Conservation (phyloP, 257 asterid genomes). For the Solanum etuberosum region DNA sequence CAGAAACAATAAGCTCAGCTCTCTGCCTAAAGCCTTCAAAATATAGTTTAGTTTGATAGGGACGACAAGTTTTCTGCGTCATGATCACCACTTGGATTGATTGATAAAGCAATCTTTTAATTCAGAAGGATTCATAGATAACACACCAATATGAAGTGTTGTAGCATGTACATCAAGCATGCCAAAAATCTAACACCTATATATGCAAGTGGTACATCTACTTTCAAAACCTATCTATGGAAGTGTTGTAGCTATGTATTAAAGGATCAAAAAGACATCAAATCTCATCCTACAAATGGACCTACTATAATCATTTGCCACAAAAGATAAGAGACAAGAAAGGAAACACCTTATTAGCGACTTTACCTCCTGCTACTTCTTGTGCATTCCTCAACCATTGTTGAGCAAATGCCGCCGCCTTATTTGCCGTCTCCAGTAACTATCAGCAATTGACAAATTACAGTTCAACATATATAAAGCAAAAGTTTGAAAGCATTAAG, state of each 20-base stretch:
- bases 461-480: background rate
- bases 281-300: background rate
- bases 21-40: background rate
- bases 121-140: background rate
- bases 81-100: background rate
- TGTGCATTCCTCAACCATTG: slow-evolving; percentile 76
- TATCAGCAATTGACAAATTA: slow-evolving; percentile 21
- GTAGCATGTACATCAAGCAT: background rate
- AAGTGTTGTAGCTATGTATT: background rate
- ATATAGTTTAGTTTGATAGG: background rate
- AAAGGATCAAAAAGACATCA: background rate
- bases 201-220: background rate
- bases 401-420: slow-evolving; percentile 56
- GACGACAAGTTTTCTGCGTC: background rate
- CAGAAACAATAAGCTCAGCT: background rate
- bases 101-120: background rate
- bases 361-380: slow-evolving; percentile 78
- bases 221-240: background rate
- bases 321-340: background rate
- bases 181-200: background rate
- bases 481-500: background rate
- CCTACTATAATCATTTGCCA: background rate
- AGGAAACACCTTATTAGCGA: background rate
- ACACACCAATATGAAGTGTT: background rate
- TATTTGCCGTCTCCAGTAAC: slow-evolving; percentile 62